phyloP scores from a whole-genome alignment of 176 grass and related monocot genomes.

The Hsuehochloa calcarea region DNA sequence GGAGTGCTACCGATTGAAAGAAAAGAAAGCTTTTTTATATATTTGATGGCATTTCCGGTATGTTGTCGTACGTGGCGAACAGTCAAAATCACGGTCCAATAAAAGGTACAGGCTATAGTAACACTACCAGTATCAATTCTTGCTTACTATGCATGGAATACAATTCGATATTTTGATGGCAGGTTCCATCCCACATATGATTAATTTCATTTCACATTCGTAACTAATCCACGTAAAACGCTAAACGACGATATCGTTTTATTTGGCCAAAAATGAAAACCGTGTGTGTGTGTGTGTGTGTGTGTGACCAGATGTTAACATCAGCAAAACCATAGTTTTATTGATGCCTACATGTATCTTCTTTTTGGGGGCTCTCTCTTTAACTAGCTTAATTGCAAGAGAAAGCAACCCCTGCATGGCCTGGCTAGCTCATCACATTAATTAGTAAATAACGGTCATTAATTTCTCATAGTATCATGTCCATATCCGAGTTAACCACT shows the following conservation, averaged over 20 bases:
- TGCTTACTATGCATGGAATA: neutral
- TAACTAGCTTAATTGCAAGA: constrained; percentile 2
- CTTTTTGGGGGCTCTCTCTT: neutral
- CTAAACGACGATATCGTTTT: neutral
- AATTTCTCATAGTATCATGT: constrained; percentile 16
- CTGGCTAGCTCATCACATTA: neutral
- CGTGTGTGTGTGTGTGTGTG: too few relatives aligned
- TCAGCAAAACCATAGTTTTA: neutral
- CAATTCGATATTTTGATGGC: neutral
- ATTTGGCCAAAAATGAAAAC: neutral
- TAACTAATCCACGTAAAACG: neutral
- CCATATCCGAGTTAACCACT: neutral
- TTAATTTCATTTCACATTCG: neutral
- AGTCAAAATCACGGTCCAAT: neutral
- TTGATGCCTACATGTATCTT: constrained; percentile 33
- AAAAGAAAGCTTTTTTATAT: neutral
- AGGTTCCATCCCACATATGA: neutral
- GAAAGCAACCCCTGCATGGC: constrained; percentile 20
- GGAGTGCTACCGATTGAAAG: neutral
- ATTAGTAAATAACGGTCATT: neutral
- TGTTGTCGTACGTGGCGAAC: neutral
- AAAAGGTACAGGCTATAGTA: neutral
- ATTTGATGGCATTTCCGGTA: neutral
- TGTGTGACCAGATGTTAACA: neutral
- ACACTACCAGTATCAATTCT: neutral